Base-by-base conservation (phyloP, 495 filamentous ascomycete species). In the Aspergillus ellipticus region DNA sequence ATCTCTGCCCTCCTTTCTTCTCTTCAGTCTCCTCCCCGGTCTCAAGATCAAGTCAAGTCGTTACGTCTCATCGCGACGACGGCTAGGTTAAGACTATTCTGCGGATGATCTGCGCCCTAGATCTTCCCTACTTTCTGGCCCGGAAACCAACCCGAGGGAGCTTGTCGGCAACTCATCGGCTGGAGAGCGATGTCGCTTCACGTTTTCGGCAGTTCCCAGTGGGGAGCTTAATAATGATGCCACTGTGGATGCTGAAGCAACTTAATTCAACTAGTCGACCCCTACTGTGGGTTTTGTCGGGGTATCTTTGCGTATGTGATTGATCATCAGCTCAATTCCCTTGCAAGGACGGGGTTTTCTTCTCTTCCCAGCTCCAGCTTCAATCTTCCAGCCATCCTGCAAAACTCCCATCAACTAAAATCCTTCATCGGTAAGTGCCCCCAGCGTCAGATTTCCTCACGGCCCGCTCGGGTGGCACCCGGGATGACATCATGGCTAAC, bases 161-260 rank as follows among this genome's bases (percentile, higher is more conserved):
- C 7, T 46, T 16, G 45, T 52, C 59, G 59, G 59, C 51, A 53
- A 61, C 42, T 53, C 47, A 28, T 61, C 59, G 59, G 59, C 51
- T 61, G 19, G 29, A 43, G 45, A 6, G 15, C 33, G 17, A 29
- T 17, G 43, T 54, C 59, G 59, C 59, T 62, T 62, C 54, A 47
- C 8, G 46, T 17, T 53, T 52, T 62, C 59, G 59, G 59, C 59
- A 62, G 59, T 58, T 62, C 39, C n/a, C 11, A 29, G 19, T 9
- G 43, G 28, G 29, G 16, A 33, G 51, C 53, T 55, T 15, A 49
- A 55, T 31, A 41, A 49, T 15, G 35, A 39, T 39, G 35, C 11
- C 35, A 28, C 24, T 28, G 24, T 28, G 24, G 24, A 28, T 28
- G 24, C 24, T 28, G 24, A 3, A 4, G 24, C 24, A 28, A 28